Evolutionary conservation across 1,139 yeast genomes (phyloP).

Genomic region (Nadsonia commutata): DNA sequence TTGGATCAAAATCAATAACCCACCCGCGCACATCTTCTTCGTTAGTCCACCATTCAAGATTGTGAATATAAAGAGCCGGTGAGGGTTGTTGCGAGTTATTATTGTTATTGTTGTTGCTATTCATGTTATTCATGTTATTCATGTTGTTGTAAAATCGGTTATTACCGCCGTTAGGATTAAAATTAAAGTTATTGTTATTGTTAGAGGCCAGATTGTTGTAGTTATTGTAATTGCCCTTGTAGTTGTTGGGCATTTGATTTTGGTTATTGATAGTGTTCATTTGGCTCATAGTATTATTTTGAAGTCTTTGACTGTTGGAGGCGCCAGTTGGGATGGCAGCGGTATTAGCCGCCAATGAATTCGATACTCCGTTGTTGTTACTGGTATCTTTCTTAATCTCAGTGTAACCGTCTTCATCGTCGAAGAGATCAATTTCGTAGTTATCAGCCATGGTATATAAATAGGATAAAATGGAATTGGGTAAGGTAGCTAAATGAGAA

Average conservation of each 20-base stretch:
- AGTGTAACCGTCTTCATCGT: constrained; percentile 13
- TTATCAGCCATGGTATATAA: neutral
- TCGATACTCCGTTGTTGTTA: neutral
- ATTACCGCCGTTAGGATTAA: neutral
- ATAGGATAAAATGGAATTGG: neutral
- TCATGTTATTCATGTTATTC: constrained; percentile 1
- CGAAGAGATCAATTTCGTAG: constrained; percentile 18
- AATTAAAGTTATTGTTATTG: neutral
- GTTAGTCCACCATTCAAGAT: constrained; percentile 21
- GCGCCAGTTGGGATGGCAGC: neutral
- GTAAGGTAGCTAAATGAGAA: neutral
- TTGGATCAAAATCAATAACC: constrained; percentile 14
- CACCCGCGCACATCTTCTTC: constrained; percentile 23
- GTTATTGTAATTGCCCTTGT: neutral
- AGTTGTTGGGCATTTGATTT: neutral
- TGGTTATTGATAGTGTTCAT: neutral
- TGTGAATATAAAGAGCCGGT: constrained; percentile 13
- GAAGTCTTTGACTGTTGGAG: neutral
- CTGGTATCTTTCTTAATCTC: neutral
- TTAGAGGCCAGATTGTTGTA: neutral
- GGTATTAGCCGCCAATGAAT: neutral
- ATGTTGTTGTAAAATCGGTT: neutral
- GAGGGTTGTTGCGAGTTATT: constrained; percentile 9
- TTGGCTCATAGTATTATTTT: neutral
- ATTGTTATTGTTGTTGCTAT: constrained; percentile 3